Conservation (phyloP, 1,284 basidiomycete species). For the Cutaneotrichosporon dermatis region DNA sequence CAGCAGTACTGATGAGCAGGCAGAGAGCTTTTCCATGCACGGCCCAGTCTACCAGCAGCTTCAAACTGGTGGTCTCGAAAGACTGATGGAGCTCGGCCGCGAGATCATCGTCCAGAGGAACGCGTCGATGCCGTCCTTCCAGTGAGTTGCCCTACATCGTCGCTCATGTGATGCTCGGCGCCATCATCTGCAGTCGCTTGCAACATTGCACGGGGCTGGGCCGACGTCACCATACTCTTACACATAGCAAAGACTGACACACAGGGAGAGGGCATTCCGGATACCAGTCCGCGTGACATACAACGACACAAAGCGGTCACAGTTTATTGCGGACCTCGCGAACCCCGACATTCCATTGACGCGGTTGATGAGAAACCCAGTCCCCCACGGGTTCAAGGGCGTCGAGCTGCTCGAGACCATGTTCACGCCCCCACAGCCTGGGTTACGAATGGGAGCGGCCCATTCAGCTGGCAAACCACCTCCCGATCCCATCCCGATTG, state of each 20-base stretch:
- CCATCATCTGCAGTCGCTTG: no score
- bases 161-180: no score
- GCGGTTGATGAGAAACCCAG: slow-evolving; percentile 74
- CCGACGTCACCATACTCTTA: no score
- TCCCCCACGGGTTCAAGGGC: slow-evolving; percentile 90
- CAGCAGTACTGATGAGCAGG: slow-evolving; percentile 36
- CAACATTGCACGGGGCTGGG: no score
- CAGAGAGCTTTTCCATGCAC: slow-evolving; percentile 56
- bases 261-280: slow-evolving; percentile 69
- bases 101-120: slow-evolving; percentile 64
- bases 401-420: slow-evolving; percentile 86
- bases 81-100: slow-evolving; percentile 72
- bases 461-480: slow-evolving; percentile 11
- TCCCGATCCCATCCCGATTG: slow-evolving; percentile 70
- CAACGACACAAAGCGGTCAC: slow-evolving; percentile 78
- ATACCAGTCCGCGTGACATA: slow-evolving; percentile 83
- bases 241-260: not conserved
- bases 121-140: slow-evolving; percentile 35
- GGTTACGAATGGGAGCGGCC: not conserved
- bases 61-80: slow-evolving; percentile 55
- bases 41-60: slow-evolving; percentile 54
- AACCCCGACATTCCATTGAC: slow-evolving; percentile 81
- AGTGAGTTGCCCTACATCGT: slow-evolving; percentile 5
- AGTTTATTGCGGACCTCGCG: slow-evolving; percentile 88
- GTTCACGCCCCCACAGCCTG: slow-evolving; percentile 50